Base-by-base conservation (phyloP, 1,139 yeast species). In the Blastobotrys apis region DNA sequence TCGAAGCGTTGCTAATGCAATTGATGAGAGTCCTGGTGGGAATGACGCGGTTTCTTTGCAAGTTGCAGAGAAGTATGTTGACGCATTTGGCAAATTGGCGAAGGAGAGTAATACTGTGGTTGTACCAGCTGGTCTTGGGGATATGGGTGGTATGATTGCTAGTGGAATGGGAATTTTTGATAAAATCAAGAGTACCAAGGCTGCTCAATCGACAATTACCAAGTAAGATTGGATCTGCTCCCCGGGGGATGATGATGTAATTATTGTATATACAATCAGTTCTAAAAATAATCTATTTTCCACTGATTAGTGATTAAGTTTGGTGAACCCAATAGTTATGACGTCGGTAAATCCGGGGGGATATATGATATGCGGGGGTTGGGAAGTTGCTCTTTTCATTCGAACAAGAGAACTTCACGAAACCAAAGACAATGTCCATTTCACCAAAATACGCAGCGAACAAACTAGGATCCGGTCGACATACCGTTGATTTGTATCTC, bases 11-110 rank as follows among this genome's bases (percentile, higher is more conserved):
- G 86, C 94, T 17, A 62, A 70, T 40, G 87, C 94, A 22, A 83
- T 85, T 55, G 65, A 73, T 45, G 73, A 74, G 41, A 77, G 86
- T 17, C 81, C 84, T 5, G 84, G 83, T 49, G 92, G 94, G 37
- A 69, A 68, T 47, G 83, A 82, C 41, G 95, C 94, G 3, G 87
- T 85, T 33, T 71, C 81, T 27, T 72, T 86, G 53, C 88, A 81
- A 63, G 81, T 86, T 39, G 95, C 95, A 17, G 92, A 84, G 60
- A 84, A 82, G 58, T 85, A 85, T 62, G 85, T 85, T 49, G 84
- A 80, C 48, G 86, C 90, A 39, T 85, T 85, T 61, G 84, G 86
- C 41, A 80, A 84, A 54, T 71, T 85, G 60, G 95, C 95, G 36
- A 84, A 85, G 69, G 90, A 84, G 62, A 69, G 84, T 37, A 85